Evolutionary conservation across 2,329 filamentous ascomycete species (phyloP).

Genomic region (Pseudovirgaria hyperparasitica): DNA sequence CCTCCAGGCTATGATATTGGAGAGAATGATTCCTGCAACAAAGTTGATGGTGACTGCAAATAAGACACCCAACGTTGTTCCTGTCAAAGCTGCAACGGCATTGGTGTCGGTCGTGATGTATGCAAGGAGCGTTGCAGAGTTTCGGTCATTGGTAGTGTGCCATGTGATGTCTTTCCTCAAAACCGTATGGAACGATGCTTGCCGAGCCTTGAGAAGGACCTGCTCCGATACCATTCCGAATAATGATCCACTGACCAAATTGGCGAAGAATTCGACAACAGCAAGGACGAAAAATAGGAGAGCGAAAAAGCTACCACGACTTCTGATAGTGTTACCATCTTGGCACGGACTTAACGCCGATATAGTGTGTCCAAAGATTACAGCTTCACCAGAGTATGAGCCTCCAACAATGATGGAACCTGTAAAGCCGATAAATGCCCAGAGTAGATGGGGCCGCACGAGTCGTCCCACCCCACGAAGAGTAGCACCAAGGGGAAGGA

Average conservation of each 20-base stretch:
- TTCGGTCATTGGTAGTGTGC: conserved; percentile 54
- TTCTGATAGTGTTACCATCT: conserved; percentile 33
- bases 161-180: conserved; percentile 56
- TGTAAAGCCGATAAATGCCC: conserved; percentile 36
- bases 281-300: conserved; percentile 50
- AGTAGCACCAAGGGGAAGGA: conserved; percentile 14
- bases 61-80: conserved; percentile 56
- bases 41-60: conserved; percentile 58
- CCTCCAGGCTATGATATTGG: conserved; percentile 62
- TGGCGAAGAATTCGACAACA: conserved; percentile 47
- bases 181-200: conserved; percentile 51
- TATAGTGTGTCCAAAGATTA: conserved; percentile 49
- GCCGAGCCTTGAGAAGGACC: conserved; percentile 49
- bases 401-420: conserved; percentile 42
- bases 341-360: conserved; percentile 44
- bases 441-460: conserved; percentile 31
- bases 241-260: conserved; percentile 44
- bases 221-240: conserved; percentile 52
- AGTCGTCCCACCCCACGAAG: conserved; percentile 27
- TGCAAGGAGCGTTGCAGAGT: conserved; percentile 48
- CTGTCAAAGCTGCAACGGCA: conserved; percentile 54
- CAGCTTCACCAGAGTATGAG: conserved; percentile 43
- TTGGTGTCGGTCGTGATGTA: conserved; percentile 59
- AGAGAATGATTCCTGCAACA: conserved; percentile 52
- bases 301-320: conserved; percentile 40